phyloP scores from a whole-genome alignment of 2,329 filamentous ascomycete genomes.

The Chaetomium olivaceum region DNA sequence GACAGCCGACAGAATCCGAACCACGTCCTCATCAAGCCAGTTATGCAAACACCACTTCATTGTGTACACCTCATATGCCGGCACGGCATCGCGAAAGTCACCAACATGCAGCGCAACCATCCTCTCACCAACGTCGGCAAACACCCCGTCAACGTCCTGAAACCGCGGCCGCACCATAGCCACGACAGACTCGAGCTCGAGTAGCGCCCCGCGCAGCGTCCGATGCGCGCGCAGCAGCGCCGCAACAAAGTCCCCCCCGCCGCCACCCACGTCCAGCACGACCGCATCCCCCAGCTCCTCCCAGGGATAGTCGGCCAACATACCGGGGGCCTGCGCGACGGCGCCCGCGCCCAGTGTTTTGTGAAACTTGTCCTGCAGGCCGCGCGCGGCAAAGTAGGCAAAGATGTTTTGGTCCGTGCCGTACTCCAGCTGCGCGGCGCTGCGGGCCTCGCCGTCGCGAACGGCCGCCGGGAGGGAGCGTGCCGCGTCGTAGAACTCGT shows the following conservation, averaged over 20 bases:
- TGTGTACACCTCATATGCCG: too few relatives aligned
- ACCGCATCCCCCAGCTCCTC: conserved; percentile 38
- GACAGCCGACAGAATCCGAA: conserved; percentile 35
- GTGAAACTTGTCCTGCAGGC: too few relatives aligned
- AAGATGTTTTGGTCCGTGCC: conserved; percentile 46
- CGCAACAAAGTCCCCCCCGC: conserved; percentile 1
- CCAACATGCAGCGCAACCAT: too few relatives aligned
- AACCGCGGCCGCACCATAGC: too few relatives aligned
- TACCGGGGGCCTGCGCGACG: conserved; percentile 41
- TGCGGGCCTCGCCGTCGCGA: conserved; percentile 30
- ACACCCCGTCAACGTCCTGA: too few relatives aligned
- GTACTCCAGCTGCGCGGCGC: conserved; percentile 43
- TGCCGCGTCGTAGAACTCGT: conserved; percentile 47
- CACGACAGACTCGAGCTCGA: too few relatives aligned
- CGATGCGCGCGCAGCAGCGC: not conserved
- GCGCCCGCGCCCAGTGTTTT: too few relatives aligned
- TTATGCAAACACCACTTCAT: conserved; percentile 28
- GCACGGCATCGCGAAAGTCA: too few relatives aligned
- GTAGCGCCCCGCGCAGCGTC: not conserved
- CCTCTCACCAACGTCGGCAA: too few relatives aligned
- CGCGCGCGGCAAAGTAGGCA: conserved; percentile 40
- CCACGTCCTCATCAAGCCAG: not conserved
- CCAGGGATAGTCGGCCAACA: conserved; percentile 47
- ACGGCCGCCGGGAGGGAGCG: conserved; percentile 39
- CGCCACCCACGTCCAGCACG: conserved; percentile 8